These are phyloP conservation scores for Arabis hirsuta DNA, from an alignment of 345 rosid genomes.

Conservation along the genomic window DNA sequence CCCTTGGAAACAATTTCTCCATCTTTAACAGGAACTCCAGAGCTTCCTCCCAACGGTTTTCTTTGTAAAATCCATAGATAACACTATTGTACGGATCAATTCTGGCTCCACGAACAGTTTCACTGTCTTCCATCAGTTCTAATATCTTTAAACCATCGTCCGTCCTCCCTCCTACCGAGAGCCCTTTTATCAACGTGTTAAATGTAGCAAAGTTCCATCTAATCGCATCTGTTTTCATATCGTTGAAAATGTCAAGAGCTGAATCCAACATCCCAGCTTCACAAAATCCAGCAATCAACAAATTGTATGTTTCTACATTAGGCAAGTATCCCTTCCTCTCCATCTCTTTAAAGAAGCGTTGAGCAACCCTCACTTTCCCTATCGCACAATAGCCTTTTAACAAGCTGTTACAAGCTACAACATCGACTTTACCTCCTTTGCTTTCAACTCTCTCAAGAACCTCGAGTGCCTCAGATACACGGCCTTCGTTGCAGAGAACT, in stretches of 20 bases:
- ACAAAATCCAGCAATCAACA: slow-evolving; percentile 68
- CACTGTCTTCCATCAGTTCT: slow-evolving; percentile 72
- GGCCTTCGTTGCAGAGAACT: slow-evolving; percentile 65
- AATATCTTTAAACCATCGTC: slow-evolving; percentile 69
- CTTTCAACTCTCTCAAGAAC: slow-evolving; percentile 71
- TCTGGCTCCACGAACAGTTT: slow-evolving; percentile 39
- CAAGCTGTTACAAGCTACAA: slow-evolving; percentile 72
- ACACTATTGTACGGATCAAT: slow-evolving; percentile 70
- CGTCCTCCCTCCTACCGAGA: slow-evolving; percentile 58
- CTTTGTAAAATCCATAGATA: slow-evolving; percentile 69
- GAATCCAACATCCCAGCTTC: slow-evolving; percentile 59
- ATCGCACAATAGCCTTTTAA: slow-evolving; percentile 66
- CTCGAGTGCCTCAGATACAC: slow-evolving; percentile 73
- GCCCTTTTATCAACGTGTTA: slow-evolving; percentile 60
- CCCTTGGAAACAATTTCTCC: slow-evolving; percentile 69
- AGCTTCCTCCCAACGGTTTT: slow-evolving; percentile 63
- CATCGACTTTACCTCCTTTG: slow-evolving; percentile 65
- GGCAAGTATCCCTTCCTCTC: slow-evolving; percentile 81
- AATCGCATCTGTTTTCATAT: slow-evolving; percentile 79
- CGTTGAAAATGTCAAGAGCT: slow-evolving; percentile 68
- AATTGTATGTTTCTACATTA: slow-evolving; percentile 69
- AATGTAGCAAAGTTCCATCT: slow-evolving; percentile 66
- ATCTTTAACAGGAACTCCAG: slow-evolving; percentile 59
- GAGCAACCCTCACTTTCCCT: slow-evolving; percentile 67
- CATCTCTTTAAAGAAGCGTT: slow-evolving; percentile 68